A percentile compares a stretch with the other conserved stretches of the same genome.
Conservation (phyloP, 495 filamentous ascomycete species). For the Cenococcum geophilum region DNA sequence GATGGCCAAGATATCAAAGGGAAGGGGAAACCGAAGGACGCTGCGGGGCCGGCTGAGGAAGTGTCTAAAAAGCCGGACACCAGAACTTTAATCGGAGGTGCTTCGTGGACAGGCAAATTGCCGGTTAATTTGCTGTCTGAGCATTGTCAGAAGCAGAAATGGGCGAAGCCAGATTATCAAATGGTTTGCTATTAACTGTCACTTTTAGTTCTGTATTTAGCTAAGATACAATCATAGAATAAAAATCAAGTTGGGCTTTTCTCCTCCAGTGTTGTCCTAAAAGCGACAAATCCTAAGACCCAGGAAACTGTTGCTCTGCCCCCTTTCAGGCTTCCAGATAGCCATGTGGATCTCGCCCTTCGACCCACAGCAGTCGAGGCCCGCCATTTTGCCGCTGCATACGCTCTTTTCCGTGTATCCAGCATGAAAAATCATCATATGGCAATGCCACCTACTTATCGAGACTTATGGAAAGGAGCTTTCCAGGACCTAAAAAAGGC, state of each 20-base stretch:
- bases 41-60: conserved; percentile 43
- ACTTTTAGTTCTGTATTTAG: conserved; percentile 18
- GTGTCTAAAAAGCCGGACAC: conserved; percentile 71
- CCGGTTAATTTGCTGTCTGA: conserved; percentile 89
- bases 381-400: conserved; percentile 85
- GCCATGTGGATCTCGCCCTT: conserved; percentile 58
- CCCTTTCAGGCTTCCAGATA: conserved; percentile 72
- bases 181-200: conserved; percentile 43
- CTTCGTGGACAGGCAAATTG: conserved; percentile 96
- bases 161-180: conserved; percentile 88
- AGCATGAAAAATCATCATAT: conserved; percentile 92
- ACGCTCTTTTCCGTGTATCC: conserved; percentile 81
- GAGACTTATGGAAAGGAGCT: conserved; percentile 76
- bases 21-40: conserved; percentile 39
- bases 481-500: conserved; percentile 72
- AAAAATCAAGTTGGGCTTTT: conserved; percentile 56
- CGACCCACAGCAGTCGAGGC: conserved; percentile 80
- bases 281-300: conserved; percentile 75
- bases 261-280: conserved; percentile 66
- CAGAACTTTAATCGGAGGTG: conserved; percentile 83
- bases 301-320: conserved; percentile 64
- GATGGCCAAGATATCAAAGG: conserved; percentile 7
- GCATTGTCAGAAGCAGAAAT: conserved; percentile 91
- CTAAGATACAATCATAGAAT: conserved; percentile 36
- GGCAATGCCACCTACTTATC: conserved; percentile 86